Evolutionary conservation across 768 basidiomycete species (phyloP), one percentile per base, ranked within the genome.

Genomic region (Rhodotorula paludigena): DNA sequence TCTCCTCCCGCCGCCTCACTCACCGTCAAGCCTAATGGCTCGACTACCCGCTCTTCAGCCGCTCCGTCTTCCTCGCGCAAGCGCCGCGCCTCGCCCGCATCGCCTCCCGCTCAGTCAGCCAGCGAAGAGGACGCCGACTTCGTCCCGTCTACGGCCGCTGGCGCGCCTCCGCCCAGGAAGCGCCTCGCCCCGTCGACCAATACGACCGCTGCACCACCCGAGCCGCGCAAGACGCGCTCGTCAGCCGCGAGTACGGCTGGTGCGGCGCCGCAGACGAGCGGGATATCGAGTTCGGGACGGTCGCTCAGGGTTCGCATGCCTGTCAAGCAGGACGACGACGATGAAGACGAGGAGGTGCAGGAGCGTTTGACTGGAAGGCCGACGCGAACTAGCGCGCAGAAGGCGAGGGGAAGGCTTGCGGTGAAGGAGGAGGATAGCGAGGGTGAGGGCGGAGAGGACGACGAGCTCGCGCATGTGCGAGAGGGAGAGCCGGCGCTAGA

Each of bases 321-420:
- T 21, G n/a, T 48, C 18, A 36, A 36, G 23, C 21, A 25, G 20
- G 33, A 2, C 21, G 52, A 8, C 33, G 8, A 11, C 16, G 32
- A 25, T 35, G 14, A 21, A 23, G 25, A 23, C 12, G 36, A 10
- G 25, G 33, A 14, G 36, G n/a, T 10, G 30, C 23, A 7, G 30
- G 30, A 20, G 23, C 41, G 3, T 2, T 32, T 14, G 28, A 8
- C 39, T 10, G 41, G 32, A 25, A 28, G 65, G 53, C 33, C 57
- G n/a, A 63, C 57, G 23, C 32, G 62, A 20, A 59, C 62, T 35
- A 68, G 66, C 23, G 62, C 57, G 21, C 30, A 35, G 23, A 51
- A 45, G 42, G 66, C 62, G 30, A 64, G 39, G 45, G 39, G 53
- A 11, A 64, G 35, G n/a, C 49, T 61, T 2, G 28, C 3, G 23